Base-by-base conservation (phyloP, 208 protist species). In the Vickermania spadyakhi region DNA sequence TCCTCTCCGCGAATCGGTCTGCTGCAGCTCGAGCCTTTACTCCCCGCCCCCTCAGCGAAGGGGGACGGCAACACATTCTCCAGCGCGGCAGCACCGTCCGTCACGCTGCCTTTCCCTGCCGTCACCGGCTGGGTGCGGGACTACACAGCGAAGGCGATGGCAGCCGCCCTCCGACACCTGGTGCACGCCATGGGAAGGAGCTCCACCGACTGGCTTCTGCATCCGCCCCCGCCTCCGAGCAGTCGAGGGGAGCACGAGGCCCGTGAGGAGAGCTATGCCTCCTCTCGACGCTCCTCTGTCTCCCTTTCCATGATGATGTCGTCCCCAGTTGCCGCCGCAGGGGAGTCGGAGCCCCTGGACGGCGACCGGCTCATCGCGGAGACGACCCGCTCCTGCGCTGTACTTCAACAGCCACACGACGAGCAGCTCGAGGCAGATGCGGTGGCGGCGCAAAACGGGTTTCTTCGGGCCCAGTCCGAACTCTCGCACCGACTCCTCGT, bases 401-500 rank as follows among this genome's bases (percentile, higher is more conserved):
- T 18, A 7, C 36, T 18, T 18, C 36, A 7, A 7, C 11, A n/a
- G 36, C 36, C 36, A 7, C 7, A 7, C 36, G 36, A 45, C 11
- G 36, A 45, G 36, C 11, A 45, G 36, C 36, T 45, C 36, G 36
- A 7, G 36, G 36, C 36, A 45, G 36, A 45, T 7, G 36, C 36
- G 18, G n/a, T n/a, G n/a, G n/a, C n/a, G n/a, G 36, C 36, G 36
- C 11, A 45, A 18, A 18, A 7, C 11, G 36, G 11, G 11, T 18
- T 45, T 7, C 36, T 45, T 18, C 11, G 11, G 11, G 36, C 36
- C 36, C 36, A 45, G 23, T 31, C 30, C 0, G 64, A 56, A 7
- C 61, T 76, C 41, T 53, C 60, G 2, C 72, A 91, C 59, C 69
- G 69, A 52, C 78, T 86, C 60, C 55, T 91, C 31, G 62, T 88